Conservation (phyloP, 179 eudicot genomes). For the Patellifolia procumbens region DNA sequence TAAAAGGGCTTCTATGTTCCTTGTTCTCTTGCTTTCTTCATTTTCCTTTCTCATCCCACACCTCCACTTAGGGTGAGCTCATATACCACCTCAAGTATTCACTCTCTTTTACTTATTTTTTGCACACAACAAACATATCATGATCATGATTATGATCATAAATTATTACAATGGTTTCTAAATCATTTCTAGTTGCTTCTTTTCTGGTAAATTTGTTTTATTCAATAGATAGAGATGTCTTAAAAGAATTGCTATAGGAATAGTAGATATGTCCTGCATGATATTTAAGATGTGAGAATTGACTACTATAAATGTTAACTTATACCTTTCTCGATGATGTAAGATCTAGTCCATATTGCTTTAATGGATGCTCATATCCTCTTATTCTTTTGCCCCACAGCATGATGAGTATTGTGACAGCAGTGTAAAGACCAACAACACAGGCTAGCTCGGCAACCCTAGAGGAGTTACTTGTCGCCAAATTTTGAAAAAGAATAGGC, state of each 20-base stretch:
- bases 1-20: too few relatives aligned
- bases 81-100: neutral
- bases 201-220: neutral
- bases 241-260: neutral
- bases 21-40: neutral
- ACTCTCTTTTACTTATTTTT: neutral
- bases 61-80: conserved; percentile 6
- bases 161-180: neutral
- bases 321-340: conserved; percentile 62
- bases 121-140: conserved; percentile 4
- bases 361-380: conserved; percentile 71
- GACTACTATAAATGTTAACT: neutral
- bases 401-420: conserved; percentile 62
- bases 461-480: conserved; percentile 60
- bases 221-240: neutral
- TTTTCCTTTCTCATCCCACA: neutral
- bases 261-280: too few relatives aligned
- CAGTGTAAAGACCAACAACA: conserved; percentile 71
- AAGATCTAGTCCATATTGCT: conserved; percentile 81
- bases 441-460: conserved; percentile 73
- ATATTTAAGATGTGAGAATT: neutral
- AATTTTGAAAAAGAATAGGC: conserved; percentile 72
- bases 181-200: neutral
- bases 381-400: conserved; percentile 93
- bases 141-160: too few relatives aligned